Percentiles rank a stretch among this genome's conserved stretches.
Evolutionary conservation across 495 filamentous ascomycete genomes (phyloP).

Genomic region (Venustampulla echinocandica): DNA sequence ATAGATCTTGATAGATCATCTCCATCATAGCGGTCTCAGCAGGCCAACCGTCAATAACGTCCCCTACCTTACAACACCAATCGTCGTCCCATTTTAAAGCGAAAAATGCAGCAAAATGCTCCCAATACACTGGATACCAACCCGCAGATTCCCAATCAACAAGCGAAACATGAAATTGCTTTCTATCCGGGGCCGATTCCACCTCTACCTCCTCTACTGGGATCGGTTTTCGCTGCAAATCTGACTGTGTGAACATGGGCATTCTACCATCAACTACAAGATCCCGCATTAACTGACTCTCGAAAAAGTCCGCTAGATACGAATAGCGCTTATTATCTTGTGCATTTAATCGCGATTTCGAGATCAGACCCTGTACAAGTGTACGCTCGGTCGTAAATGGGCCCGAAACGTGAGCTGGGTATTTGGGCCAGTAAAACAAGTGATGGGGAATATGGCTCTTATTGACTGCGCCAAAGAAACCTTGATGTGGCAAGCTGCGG

Average conservation of each 20-base stretch:
- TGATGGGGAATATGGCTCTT: conserved; percentile 6
- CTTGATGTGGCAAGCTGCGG: neutral
- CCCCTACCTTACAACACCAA: neutral
- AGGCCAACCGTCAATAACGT: neutral
- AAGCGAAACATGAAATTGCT: neutral
- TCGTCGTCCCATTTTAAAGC: neutral
- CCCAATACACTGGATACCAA: conserved; percentile 4
- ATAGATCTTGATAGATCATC: neutral
- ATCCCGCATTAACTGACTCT: neutral
- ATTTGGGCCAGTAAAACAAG: conserved; percentile 4
- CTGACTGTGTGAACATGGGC: conserved; percentile 5
- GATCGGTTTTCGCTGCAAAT: conserved; percentile 5
- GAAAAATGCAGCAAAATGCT: conserved; percentile 1
- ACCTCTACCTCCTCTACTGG: neutral
- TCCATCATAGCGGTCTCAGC: neutral
- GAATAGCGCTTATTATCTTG: conserved; percentile 2
- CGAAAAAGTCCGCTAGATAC: conserved; percentile 6
- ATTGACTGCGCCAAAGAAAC: conserved; percentile 4
- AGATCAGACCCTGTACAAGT: conserved; percentile 1
- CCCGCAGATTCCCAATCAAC: conserved; percentile 6
- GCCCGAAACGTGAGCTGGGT: neutral
- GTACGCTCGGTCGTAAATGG: neutral
- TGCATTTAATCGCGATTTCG: conserved; percentile 5
- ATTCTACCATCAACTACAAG: neutral
- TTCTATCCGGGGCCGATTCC: neutral